A percentile compares a stretch with the other conserved stretches of the same genome.
phyloP scores from a whole-genome alignment of 1,284 basidiomycete genomes.

The Phylloboletellus chloephorus region DNA sequence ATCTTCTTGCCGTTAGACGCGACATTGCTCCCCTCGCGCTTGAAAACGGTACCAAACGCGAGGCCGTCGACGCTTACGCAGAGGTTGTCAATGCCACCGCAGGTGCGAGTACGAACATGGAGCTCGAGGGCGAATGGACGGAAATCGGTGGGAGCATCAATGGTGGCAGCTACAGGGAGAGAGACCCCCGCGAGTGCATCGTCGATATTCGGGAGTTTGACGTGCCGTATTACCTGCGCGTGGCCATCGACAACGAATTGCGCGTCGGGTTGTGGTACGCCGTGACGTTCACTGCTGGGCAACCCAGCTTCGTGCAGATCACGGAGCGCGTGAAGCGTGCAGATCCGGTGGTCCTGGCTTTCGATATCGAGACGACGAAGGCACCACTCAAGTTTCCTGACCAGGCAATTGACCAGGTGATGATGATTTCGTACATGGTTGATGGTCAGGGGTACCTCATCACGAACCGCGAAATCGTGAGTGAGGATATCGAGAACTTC shows the following conservation, averaged over 20 bases:
- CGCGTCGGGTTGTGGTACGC: slow-evolving; percentile 98
- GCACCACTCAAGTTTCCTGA: slow-evolving; percentile 98
- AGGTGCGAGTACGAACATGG: slow-evolving; percentile 50
- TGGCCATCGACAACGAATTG: slow-evolving; percentile 97
- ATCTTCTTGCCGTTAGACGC: slow-evolving; percentile 82
- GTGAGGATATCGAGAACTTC: slow-evolving; percentile 97
- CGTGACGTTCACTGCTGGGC: slow-evolving; percentile 78
- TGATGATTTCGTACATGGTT: slow-evolving; percentile 99
- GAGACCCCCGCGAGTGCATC: slow-evolving; percentile 85
- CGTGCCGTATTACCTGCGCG: slow-evolving; percentile 95
- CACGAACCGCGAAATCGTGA: slow-evolving; percentile 96
- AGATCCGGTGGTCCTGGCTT: slow-evolving; percentile 98
- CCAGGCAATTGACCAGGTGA: slow-evolving; percentile 92
- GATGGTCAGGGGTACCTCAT: slow-evolving; percentile 97
- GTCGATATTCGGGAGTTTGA: slow-evolving; percentile 96
- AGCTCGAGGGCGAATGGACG: slow-evolving; percentile 64
- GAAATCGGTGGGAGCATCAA: slow-evolving; percentile 42
- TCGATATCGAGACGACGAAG: slow-evolving; percentile 98
- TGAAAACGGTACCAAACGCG: slow-evolving; percentile 88
- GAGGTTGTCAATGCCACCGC: slow-evolving; percentile 87
- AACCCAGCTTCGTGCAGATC: slow-evolving; percentile 72
- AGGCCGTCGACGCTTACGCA: slow-evolving; percentile 96
- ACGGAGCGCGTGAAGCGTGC: slow-evolving; percentile 93
- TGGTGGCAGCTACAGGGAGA: slow-evolving; percentile 47
- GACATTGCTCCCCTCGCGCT: slow-evolving; percentile 89